Conservation (phyloP, 768 basidiomycete genomes). For the Vishniacozyma victoriae region DNA sequence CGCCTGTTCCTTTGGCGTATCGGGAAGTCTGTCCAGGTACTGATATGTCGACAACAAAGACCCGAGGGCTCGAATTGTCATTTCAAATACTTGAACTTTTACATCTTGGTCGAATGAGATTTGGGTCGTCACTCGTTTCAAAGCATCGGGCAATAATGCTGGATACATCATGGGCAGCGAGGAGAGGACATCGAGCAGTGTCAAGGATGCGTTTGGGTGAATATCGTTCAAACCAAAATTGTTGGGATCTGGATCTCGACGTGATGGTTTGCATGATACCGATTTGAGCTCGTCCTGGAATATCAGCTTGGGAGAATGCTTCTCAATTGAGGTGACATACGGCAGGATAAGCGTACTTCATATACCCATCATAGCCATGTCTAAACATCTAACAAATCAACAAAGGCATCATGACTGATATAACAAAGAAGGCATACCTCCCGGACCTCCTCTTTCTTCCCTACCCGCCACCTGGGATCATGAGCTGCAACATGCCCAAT, state of each 20-base stretch:
- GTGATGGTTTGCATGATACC: slow-evolving; percentile 59
- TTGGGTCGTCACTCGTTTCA: slow-evolving; percentile 70
- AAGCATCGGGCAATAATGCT: slow-evolving; percentile 72
- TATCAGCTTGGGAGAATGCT: neutral
- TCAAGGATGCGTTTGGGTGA: slow-evolving; percentile 77
- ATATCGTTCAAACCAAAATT: slow-evolving; percentile 86
- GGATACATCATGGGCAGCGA: slow-evolving; percentile 74
- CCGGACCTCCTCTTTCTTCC: neutral
- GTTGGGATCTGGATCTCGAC: slow-evolving; percentile 45
- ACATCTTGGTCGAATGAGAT: slow-evolving; percentile 90
- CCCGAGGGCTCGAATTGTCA: slow-evolving; percentile 87
- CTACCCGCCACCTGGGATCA: too few species aligned
- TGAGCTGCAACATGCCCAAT: too few species aligned
- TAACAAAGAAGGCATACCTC: neutral
- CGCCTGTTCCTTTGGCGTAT: neutral
- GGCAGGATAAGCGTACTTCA: slow-evolving; percentile 57
- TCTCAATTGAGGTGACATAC: slow-evolving; percentile 10
- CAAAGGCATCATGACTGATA: neutral
- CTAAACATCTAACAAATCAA: slow-evolving; percentile 67
- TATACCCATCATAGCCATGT: slow-evolving; percentile 84
- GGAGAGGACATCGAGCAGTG: slow-evolving; percentile 61
- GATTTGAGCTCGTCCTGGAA: slow-evolving; percentile 65
- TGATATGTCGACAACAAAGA: slow-evolving; percentile 56
- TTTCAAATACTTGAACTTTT: slow-evolving; percentile 97
- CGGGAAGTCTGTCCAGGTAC: slow-evolving; percentile 27